A percentile compares a stretch with the other conserved stretches of the same genome.
phyloP scores from a whole-genome alignment of 106 monocot species.

The Dendrobium chrysotoxum region DNA sequence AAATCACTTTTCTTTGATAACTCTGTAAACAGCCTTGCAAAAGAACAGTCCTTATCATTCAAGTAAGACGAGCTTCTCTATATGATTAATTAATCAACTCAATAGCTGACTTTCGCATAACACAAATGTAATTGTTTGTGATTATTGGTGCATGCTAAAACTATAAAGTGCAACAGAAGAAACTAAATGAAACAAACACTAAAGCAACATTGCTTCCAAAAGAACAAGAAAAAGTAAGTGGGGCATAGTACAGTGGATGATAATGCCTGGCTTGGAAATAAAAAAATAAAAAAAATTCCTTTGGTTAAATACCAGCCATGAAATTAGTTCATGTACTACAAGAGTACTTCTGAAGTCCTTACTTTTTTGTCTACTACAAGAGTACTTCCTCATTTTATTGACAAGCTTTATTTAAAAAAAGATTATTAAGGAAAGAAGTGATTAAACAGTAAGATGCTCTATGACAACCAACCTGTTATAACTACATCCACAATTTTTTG shows the following conservation, averaged over 20 bases:
- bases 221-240: background rate
- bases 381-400: background rate
- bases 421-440: background rate
- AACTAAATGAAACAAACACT: background rate
- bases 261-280: background rate
- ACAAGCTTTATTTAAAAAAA: background rate
- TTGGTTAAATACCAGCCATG: background rate
- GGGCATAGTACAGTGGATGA: background rate
- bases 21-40: background rate
- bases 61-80: background rate
- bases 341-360: background rate
- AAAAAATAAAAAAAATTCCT: too few species aligned
- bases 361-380: background rate
- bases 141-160: background rate
- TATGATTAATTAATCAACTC: background rate
- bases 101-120: background rate
- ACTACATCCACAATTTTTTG: conserved; percentile 65
- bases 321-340: background rate
- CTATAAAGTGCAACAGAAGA: background rate
- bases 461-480: conserved; percentile 52
- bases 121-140: background rate
- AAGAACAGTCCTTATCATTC: background rate
- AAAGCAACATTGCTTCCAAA: background rate
- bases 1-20: background rate
- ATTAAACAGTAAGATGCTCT: background rate